Evolutionary conservation across 164 flowering plant genomes (phyloP), one percentile per base, ranked within the genome.

Genomic region (Houttuynia cordata): DNA sequence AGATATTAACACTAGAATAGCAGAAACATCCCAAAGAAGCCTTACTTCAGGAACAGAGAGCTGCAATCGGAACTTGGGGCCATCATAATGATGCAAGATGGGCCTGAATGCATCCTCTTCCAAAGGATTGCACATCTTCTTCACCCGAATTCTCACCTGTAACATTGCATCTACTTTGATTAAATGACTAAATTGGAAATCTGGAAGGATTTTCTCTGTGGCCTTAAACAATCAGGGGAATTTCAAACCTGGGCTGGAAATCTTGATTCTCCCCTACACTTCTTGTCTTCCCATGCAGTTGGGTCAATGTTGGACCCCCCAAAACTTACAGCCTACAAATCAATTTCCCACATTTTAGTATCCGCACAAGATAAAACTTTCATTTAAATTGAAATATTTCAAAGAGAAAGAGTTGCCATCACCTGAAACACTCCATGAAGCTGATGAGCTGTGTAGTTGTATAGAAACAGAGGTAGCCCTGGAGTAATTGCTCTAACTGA

Each of bases 381-480:
- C 10, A 1, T 20, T 4, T 53, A 20, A 53, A 53, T 5, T 45
- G 49, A 45, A 12, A 45, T 45, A 17, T 7, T 45, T 18, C 20
- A 18, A 53, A 23, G 22, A 53, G n/a, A 13, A 23, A 10, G 18
- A 56, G 6, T 57, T 7, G 47, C 60, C n/a, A 25, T 24, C 10
- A 93, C 98, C 98, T 92, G 96, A 71, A 83, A 92, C 60, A 92
- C 82, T 10, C 98, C 96, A 76, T 92, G 96, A 70, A 93, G 66
- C 77, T 89, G 98, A 65, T 93, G 97, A 65, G 96, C 87, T 14
- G 98, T 84, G 62, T 93, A 93, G 67, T 89, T 92, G 71, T 89
- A 93, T 53, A 93, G 90, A 72, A 89, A 89, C 66, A 89, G 73
- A 58, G 70, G 70, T 47, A 67, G 61, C 41, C 70, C 70, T 12